These are phyloP conservation scores for Vanderwaltozyma yarrowii DNA, from an alignment of 805 yeast species.

Conservation along the genomic window DNA sequence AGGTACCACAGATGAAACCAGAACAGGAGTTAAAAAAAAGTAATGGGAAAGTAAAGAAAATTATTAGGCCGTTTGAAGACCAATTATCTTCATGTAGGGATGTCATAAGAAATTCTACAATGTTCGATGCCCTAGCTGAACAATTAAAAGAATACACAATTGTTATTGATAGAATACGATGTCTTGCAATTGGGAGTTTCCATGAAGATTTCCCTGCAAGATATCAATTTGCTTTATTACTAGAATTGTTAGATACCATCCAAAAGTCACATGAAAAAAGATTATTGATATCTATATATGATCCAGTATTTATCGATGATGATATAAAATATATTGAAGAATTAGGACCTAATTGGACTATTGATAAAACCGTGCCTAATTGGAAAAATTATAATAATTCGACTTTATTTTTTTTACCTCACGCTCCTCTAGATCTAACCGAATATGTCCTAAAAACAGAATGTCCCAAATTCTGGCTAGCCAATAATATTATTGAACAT, in stretches of 20 bases:
- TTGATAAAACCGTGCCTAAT: slow-evolving; percentile 15
- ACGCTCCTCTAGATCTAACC: slow-evolving; percentile 54
- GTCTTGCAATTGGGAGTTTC: slow-evolving; percentile 67
- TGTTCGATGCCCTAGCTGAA: slow-evolving; percentile 22
- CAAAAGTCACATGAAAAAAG: neutral
- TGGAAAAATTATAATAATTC: slow-evolving; percentile 12
- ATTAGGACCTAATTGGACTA: slow-evolving; percentile 21
- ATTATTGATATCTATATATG: slow-evolving; percentile 41
- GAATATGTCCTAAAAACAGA: slow-evolving; percentile 29
- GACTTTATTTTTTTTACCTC: slow-evolving; percentile 57
- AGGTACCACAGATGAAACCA: too few species aligned
- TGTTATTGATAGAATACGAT: slow-evolving; percentile 35
- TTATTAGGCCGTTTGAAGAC: slow-evolving; percentile 3
- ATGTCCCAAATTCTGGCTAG: slow-evolving; percentile 35
- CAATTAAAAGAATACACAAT: slow-evolving; percentile 7
- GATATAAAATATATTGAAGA: slow-evolving; percentile 34
- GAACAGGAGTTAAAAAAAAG: too few species aligned
- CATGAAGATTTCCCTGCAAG: slow-evolving; percentile 47
- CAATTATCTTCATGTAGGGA: slow-evolving; percentile 11
- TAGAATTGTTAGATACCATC: slow-evolving; percentile 29
- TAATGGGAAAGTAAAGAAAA: too few species aligned
- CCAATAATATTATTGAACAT: slow-evolving; percentile 43
- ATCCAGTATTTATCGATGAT: slow-evolving; percentile 46
- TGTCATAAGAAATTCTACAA: slow-evolving; percentile 17
- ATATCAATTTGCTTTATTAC: slow-evolving; percentile 54